phyloP scores from a whole-genome alignment of 305 asterid species.

The Fraxinus sp. region DNA sequence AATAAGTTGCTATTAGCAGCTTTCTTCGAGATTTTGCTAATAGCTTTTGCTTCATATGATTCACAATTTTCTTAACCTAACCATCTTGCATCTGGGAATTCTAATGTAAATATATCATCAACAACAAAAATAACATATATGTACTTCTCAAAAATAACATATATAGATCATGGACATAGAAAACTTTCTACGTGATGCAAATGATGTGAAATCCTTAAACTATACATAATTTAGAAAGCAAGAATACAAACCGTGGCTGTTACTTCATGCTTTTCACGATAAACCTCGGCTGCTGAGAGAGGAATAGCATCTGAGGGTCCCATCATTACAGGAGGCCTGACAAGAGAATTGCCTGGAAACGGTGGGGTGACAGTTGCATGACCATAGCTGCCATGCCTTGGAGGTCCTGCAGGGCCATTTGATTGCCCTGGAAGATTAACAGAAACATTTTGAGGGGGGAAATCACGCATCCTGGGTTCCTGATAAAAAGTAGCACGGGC shows the following conservation, averaged over 20 bases:
- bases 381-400: constrained; percentile 56
- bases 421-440: constrained; percentile 58
- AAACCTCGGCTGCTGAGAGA: constrained; percentile 65
- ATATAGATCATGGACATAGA: background rate
- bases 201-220: background rate
- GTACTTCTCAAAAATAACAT: background rate
- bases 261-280: constrained; percentile 92
- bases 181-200: background rate
- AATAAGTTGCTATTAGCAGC: background rate
- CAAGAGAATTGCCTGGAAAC: constrained; percentile 53
- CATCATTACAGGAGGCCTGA: constrained; percentile 62
- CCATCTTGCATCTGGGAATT: background rate
- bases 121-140: background rate
- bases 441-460: constrained; percentile 51
- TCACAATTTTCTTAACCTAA: background rate
- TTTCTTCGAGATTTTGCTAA: background rate
- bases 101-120: background rate
- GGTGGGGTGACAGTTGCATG: constrained; percentile 58
- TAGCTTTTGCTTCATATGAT: background rate
- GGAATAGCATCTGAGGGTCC: constrained; percentile 72
- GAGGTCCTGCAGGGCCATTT: constrained; percentile 52
- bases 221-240: background rate
- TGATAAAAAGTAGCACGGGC: constrained; percentile 32
- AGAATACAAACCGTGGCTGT: constrained; percentile 74
- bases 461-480: constrained; percentile 72